Evolutionary conservation across 352 stramenopile genomes (phyloP), one percentile per base, ranked within the genome.

Genomic region (Phytophthora boehmeriae): DNA sequence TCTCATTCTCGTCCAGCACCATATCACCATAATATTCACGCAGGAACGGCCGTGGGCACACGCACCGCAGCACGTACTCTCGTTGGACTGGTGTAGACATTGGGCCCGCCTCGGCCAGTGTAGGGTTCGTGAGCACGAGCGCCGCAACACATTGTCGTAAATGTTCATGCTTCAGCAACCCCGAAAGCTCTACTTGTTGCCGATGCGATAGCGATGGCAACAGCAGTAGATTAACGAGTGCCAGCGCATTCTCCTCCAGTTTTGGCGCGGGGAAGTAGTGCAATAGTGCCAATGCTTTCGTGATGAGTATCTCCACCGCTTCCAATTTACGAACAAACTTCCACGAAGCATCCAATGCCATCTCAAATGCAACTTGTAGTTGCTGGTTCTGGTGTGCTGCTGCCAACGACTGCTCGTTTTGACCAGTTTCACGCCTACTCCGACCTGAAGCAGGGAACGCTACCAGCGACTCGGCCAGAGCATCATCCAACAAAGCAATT

Each of bases 21-120:
- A 42, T 53, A 17, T 72, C 23, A 10, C 48, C 54, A 50, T 76
- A 71, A 17, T 82, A 78, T 57, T 87, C 80, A 41, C 78, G 65
- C 0, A 89, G 59, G 56, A 87, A 94, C 11, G 86, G 82, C 36
- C 86, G 69, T 17, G 83, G 80, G 30, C 82, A 89, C 22, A 90
- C 79, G 50, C 82, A 90, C 27, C 83, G 83, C 34, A 93, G 70
- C 9, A 94, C 77, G 55, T 94, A 94, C 50, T 94, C 86, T 20
- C 86, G 78, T 35, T 89, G 73, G 4, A 85, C 57, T 6, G 78
- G 80, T 4, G 58, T 43, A 2, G 42, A 23, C 65, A 52, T 61
- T 4, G 59, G 39, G 8, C 53, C 56, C 42, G 52, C 57, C 1
- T 79, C 78, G 34, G 59, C 23, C 17, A 81, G 32, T 17, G 63